Evolutionary conservation across 148 eudicot species (phyloP).

Genomic region (Vaccinium corymbosum): DNA sequence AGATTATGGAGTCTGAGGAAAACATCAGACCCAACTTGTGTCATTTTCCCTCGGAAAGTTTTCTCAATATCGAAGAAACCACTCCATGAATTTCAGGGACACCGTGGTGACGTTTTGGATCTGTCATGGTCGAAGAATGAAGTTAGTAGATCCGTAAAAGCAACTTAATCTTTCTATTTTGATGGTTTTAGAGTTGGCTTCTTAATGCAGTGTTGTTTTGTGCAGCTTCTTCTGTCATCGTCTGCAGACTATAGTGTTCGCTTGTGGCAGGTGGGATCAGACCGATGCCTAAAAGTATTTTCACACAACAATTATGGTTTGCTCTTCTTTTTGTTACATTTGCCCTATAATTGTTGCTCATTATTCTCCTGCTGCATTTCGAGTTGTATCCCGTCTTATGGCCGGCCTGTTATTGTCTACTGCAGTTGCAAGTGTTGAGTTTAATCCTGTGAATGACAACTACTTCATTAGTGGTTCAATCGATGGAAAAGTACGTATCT

Average conservation of each 20-base stretch:
- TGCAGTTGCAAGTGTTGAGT: constrained; percentile 82
- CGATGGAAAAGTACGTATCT: constrained; percentile 83
- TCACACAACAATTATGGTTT: constrained; percentile 67
- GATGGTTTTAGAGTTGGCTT: not conserved
- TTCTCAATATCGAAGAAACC: constrained; percentile 63
- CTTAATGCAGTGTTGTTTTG: constrained; percentile 12
- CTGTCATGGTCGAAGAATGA: constrained; percentile 64
- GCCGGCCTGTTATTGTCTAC: constrained; percentile 6
- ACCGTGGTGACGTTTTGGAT: constrained; percentile 59
- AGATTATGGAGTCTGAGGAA: constrained; percentile 35
- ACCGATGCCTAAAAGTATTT: constrained; percentile 62
- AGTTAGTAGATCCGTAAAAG: constrained; percentile 23
- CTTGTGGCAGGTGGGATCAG: constrained; percentile 64
- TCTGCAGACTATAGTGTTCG: constrained; percentile 79
- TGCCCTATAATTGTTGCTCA: not conserved
- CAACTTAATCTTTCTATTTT: not conserved
- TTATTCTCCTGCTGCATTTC: not conserved
- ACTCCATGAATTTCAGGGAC: constrained; percentile 63
- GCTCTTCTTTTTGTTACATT: not conserved
- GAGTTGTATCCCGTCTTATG: not conserved
- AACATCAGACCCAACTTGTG: constrained; percentile 60
- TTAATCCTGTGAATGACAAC: constrained; percentile 70
- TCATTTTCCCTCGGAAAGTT: constrained; percentile 61
- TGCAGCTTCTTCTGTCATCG: constrained; percentile 65
- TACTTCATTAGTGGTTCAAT: constrained; percentile 83